phyloP scores from a whole-genome alignment of 1,284 basidiomycete genomes.

The Veloporphyrellus conicus region DNA sequence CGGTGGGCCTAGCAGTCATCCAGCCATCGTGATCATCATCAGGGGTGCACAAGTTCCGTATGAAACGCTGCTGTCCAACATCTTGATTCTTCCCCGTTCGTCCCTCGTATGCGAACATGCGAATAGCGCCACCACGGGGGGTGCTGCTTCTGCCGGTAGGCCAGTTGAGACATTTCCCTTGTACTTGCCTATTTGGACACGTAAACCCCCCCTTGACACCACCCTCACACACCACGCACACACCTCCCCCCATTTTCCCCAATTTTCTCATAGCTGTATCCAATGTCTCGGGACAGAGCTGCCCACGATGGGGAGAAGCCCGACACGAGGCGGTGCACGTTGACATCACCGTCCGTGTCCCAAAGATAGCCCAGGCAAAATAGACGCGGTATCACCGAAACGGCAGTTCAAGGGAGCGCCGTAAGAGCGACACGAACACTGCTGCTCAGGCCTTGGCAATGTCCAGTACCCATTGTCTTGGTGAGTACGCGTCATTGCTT shows the following conservation, averaged over 20 bases:
- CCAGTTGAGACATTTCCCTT: not conserved
- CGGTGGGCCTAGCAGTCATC: too few species aligned
- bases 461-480: too few species aligned
- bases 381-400: constrained; percentile 20
- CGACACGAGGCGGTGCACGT: constrained; percentile 17
- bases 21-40: too few species aligned
- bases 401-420: too few species aligned
- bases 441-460: too few species aligned
- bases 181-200: not conserved
- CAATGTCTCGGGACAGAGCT: constrained; percentile 12
- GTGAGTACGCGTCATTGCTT: not conserved
- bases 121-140: not conserved
- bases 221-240: not conserved
- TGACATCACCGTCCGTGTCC: not conserved
- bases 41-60: too few species aligned
- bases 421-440: too few species aligned
- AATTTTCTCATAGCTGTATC: not conserved
- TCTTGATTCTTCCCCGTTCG: too few species aligned
- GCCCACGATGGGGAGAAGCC: constrained; percentile 7
- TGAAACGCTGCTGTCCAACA: too few species aligned
- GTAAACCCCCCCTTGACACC: not conserved
- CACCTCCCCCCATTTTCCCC: too few species aligned
- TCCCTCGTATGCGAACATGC: not conserved
- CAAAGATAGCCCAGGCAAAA: constrained; percentile 5
- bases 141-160: not conserved